Percentiles rank a stretch among this genome's conserved stretches.
These are phyloP conservation scores for Irpex sp. DNA, from an alignment of 1,284 basidiomycete genomes.

Conservation along the genomic window DNA sequence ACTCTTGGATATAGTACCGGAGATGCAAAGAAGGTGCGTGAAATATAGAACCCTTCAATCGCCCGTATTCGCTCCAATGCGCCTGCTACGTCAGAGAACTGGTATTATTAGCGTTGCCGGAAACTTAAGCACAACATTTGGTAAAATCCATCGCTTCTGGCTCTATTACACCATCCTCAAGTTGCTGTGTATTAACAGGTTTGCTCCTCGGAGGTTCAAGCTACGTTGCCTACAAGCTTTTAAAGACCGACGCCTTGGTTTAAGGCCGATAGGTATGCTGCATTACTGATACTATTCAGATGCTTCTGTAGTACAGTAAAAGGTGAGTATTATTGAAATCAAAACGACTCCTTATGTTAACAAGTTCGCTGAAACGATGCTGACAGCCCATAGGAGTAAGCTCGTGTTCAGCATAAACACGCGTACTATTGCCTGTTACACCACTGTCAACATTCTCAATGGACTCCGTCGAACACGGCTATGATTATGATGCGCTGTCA, in stretches of 20 bases:
- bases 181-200: neutral
- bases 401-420: too few species aligned
- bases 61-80: neutral
- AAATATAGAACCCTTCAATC: neutral
- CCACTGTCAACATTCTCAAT: too few species aligned
- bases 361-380: too few species aligned
- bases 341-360: too few species aligned
- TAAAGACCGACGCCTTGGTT: neutral
- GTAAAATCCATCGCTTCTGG: neutral
- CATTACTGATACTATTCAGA: too few species aligned
- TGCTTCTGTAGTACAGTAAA: too few species aligned
- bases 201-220: neutral
- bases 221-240: neutral
- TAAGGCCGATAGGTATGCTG: neutral
- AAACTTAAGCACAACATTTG: neutral
- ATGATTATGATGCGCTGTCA: too few species aligned
- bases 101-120: neutral
- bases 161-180: neutral
- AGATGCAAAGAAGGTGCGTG: slow-evolving; percentile 34
- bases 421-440: too few species aligned
- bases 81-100: neutral
- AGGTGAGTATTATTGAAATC: too few species aligned
- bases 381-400: too few species aligned
- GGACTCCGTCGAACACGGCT: too few species aligned
- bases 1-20: slow-evolving; percentile 54